Evolutionary conservation across 2,329 filamentous ascomycete species (phyloP).

Genomic region (Lasiodiplodia gonubiensis): DNA sequence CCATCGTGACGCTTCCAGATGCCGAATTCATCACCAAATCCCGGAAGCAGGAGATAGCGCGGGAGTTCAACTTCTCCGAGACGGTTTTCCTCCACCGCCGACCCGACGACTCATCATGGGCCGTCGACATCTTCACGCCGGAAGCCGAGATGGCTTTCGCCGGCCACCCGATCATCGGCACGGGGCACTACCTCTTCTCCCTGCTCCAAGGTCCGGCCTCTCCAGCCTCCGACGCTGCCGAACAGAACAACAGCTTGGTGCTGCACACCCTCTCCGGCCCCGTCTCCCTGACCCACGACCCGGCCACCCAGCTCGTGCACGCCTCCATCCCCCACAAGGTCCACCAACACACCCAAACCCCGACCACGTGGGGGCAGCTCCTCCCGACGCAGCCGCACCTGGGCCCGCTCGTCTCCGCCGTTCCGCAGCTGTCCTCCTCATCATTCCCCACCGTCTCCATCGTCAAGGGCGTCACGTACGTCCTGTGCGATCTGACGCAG

Average conservation of each 20-base stretch:
- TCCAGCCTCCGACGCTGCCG: no score
- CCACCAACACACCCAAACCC: not conserved
- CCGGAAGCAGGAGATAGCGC: not conserved
- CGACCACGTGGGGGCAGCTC: not conserved
- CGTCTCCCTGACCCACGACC: not conserved
- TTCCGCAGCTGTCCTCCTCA: no score
- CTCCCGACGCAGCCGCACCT: not conserved
- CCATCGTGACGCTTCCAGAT: not conserved
- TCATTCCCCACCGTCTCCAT: no score
- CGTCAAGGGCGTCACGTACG: no score
- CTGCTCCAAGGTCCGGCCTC: not conserved
- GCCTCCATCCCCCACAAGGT: not conserved
- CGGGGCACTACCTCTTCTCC: not conserved
- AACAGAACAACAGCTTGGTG: not conserved
- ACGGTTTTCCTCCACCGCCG: not conserved
- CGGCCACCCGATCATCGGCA: not conserved
- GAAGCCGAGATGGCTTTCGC: not conserved
- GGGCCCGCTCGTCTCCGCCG: no score
- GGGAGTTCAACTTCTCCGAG: constrained; percentile 4
- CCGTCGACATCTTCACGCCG: not conserved
- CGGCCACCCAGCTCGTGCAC: not conserved
- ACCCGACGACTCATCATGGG: no score
- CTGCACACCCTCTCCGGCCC: not conserved
- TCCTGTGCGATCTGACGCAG: no score
- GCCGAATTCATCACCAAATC: not conserved